Base-by-base conservation (phyloP, 2,329 filamentous ascomycete species). In the Phialocephala subalpina region DNA sequence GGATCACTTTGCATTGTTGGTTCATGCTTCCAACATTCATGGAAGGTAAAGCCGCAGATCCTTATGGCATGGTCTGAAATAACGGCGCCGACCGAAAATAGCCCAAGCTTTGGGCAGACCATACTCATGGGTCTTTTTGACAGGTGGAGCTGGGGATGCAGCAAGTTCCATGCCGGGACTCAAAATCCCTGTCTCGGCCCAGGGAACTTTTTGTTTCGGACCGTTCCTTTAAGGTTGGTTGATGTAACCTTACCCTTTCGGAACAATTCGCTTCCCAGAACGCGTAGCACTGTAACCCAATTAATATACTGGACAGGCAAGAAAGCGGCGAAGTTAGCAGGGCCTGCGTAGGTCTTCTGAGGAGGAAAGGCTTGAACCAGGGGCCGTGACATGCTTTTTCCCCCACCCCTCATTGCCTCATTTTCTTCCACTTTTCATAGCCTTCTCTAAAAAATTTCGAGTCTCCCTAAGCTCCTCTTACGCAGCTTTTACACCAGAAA, bases 1-100 rank as follows among this genome's bases (percentile, higher is more conserved):
- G 42, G 42, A 47, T 7, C 18, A 47, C n/a, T n/a, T n/a, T n/a
- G n/a, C n/a, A n/a, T n/a, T 49, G 45, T 49, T 49, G 45, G 45
- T 49, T 22, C 20, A 49, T 49, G 45, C 45, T 49, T 49, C 20
- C 6, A 49, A 49, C 45, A 25, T 25, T 49, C 45, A 25, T 12
- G 22, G 45, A 2, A 49, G 45, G n/a, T 49, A 12, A 20, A 49
- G 45, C 45, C 25, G 45, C 45, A 49, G 45, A 49, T 49, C 45
- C 14, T 7, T 12, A 49, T 11, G 11, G 22, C 20, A 49, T 49
- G 45, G 20, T 49, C n/a, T 49, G 45, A 49, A 14, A 49, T 49
- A 25, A 49, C 45, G 45, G 20, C 20, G 7, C 20, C 25, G 45
- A 49, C 45, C 7, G 6, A 9, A 25, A 22, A 25, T 2, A 22